Evolutionary conservation across 495 filamentous ascomycete genomes (phyloP).

Genomic region (Extremus antarcticus): DNA sequence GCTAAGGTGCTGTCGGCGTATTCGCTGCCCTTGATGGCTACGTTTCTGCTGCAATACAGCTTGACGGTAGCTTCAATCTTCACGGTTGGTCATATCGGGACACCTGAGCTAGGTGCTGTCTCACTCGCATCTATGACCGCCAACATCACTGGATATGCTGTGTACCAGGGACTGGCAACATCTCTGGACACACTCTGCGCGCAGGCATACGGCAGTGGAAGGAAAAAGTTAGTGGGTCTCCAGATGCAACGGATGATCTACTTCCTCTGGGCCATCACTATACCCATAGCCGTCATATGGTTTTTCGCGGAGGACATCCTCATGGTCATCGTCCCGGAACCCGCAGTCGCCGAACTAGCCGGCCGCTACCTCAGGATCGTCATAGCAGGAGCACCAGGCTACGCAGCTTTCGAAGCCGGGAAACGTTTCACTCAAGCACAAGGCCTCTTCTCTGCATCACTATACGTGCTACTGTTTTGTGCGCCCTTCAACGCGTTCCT

Average conservation of each 20-base stretch:
- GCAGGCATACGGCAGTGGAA: slow-evolving; percentile 24
- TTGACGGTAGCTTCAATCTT: slow-evolving; percentile 20
- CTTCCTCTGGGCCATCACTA: slow-evolving; percentile 19
- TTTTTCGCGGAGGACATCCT: slow-evolving; percentile 28
- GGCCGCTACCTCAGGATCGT: slow-evolving; percentile 20
- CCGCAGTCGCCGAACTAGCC: slow-evolving; percentile 17
- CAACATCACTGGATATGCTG: slow-evolving; percentile 25
- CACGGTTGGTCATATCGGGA: slow-evolving; percentile 22
- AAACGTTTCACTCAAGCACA: slow-evolving; percentile 27
- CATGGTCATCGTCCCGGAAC: slow-evolving; percentile 16
- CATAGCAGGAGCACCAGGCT: slow-evolving; percentile 20
- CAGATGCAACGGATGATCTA: slow-evolving; percentile 24
- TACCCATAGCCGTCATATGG: slow-evolving; percentile 24
- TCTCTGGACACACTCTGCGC: slow-evolving; percentile 24
- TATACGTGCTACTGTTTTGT: slow-evolving; percentile 19
- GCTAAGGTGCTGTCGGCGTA: not conserved
- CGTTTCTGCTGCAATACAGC: slow-evolving; percentile 22
- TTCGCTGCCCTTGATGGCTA: slow-evolving; percentile 15
- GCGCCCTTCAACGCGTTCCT: slow-evolving; percentile 23
- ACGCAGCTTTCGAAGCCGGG: slow-evolving; percentile 23
- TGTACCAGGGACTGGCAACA: slow-evolving; percentile 24
- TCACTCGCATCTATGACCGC: slow-evolving; percentile 20
- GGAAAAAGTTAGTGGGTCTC: slow-evolving; percentile 21
- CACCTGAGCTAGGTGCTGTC: slow-evolving; percentile 21
- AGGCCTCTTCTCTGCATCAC: slow-evolving; percentile 21